Evolutionary conservation across 78 protist genomes (phyloP).

Genomic region (Polysphondylium violaceum): DNA sequence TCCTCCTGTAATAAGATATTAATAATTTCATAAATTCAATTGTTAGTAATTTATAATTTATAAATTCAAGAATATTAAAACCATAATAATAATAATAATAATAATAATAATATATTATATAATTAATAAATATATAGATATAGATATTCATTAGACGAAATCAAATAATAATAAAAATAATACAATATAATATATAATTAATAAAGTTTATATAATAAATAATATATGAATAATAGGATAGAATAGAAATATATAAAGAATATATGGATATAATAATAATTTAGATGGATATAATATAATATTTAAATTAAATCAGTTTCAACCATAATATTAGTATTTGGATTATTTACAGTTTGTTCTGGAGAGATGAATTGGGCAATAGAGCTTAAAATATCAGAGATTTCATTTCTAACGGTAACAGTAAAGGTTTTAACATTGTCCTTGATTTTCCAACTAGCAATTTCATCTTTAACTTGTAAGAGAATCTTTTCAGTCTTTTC

Average conservation of each 20-base stretch:
- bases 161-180: not conserved
- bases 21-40: not conserved
- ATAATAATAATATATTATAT: not conserved
- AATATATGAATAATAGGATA: not conserved
- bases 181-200: not conserved
- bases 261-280: not conserved
- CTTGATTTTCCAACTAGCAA: conserved; percentile 57
- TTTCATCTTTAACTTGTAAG: conserved; percentile 41
- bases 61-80: not conserved
- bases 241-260: too few species aligned
- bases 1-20: not conserved
- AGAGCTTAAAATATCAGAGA: conserved; percentile 34
- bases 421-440: conserved; percentile 58
- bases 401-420: conserved; percentile 13
- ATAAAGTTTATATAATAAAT: not conserved
- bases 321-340: not conserved
- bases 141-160: not conserved
- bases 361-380: conserved; percentile 40
- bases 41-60: not conserved
- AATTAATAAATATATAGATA: not conserved
- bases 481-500: conserved; percentile 66
- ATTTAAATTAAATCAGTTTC: not conserved
- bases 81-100: not conserved
- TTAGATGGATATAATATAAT: not conserved
- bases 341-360: conserved; percentile 4